Evolutionary conservation across 208 protist species (phyloP), one percentile per base, ranked within the genome.

Genomic region (Vickermania spadyakhi): DNA sequence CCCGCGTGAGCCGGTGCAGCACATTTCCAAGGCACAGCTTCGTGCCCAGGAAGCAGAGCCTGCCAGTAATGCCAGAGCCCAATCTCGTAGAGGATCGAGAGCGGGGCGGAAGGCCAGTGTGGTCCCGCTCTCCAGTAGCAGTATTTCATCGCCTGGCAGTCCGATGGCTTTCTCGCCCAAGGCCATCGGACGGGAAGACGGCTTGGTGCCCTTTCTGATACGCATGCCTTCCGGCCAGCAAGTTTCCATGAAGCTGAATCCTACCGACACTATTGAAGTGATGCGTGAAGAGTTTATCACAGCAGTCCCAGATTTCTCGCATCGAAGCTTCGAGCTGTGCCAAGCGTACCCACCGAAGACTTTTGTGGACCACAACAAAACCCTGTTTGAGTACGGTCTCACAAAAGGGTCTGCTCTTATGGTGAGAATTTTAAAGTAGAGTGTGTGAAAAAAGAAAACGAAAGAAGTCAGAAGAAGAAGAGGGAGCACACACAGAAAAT

Each of bases 211-310:
- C 0, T 23, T 94, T 31, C 71, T 87, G 21, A 58, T 96, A 18
- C 84, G 88, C 13, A 66, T 94, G 30, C 86, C 86, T 3, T 69
- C 58, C 36, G 88, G 88, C 0, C 56, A 77, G 54, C 81, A 75
- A 56, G 64, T 94, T 29, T 72, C 64, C 13, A 45, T 94, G 51
- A 54, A 79, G 23, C 65, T 91, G 63, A 11, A 52, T 11, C 76
- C 73, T 0, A 64, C 72, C 2, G 70, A 68, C 57, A 92, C 86
- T 23, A 77, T 96, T 4, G 72, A 52, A 3, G 70, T 83, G 13
- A 56, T 96, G 42, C 74, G 87, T 0, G 51, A 57, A 5, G 79
- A 93, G 52, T 62, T 96, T n/a, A 21, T 64, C 2, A 22, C 56
- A 26, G 83, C 85, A 1, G 68, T 68, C 4, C 82, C 86, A 11